Evolutionary conservation across 2,329 filamentous ascomycete genomes (phyloP), one percentile per base, ranked within the genome.

Genomic region (Penicillium sp.): DNA sequence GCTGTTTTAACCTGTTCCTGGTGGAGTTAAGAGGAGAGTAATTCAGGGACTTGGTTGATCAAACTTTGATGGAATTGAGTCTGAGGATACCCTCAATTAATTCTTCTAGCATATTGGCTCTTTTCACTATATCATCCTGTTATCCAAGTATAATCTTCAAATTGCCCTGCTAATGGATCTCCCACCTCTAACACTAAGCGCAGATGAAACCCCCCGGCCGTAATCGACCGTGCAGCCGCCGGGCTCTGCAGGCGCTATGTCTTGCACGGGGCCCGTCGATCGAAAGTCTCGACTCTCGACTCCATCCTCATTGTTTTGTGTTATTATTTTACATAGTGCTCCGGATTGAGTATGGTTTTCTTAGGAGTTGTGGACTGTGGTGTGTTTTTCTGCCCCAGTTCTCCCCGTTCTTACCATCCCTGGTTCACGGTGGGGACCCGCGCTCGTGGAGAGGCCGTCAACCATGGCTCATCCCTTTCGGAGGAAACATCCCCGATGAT

Each of bases 161-260:
- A n/a, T 7, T 22, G 8, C 12, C 53, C 22, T 35, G 19, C 51
- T 15, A 7, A 30, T 30, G 38, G 24, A 28, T 40, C 37, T 44
- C 15, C 38, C 49, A 22, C 3, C 37, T 44, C 42, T 37, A 4
- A 28, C 33, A 30, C 53, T 47, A 50, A 57, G 47, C 44, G 15
- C 24, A 38, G 56, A 38, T 49, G 58, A 58, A 62, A 59, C 55
- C 53, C 44, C 12, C 37, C 33, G 30, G 35, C 26, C 44, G 54
- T 61, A 61, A 61, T 63, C 57, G 61, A 63, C 61, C 53, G 60
- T 62, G 60, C 60, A 62, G 60, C 60, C 50, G 60, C 57, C 53
- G 45, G 47, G 40, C 58, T 60, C 58, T 60, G 58, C 58, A 56
- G 58, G 58, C 59, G 49, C 47, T 58, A 61, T 61, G 59, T 61